Base-by-base conservation (phyloP, 345 rosid species). In the Corchorus olitorius region DNA sequence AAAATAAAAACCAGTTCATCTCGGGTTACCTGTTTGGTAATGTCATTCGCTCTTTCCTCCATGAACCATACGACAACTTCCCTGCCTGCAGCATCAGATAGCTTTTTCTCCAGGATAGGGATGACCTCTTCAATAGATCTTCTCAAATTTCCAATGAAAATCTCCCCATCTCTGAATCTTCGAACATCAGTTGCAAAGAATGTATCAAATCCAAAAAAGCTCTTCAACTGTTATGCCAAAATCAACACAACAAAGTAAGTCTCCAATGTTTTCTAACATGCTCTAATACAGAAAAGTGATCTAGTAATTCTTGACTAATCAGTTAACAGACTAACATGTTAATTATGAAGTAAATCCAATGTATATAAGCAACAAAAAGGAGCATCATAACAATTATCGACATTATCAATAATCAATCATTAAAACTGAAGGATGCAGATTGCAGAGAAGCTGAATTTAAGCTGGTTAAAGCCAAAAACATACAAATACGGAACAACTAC, bases 81-180 rank as follows among this genome's bases (percentile, higher is more conserved):
- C 52, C 91, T 90, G 17, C 92, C 97, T 0, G 95, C 97, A 2
- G 90, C 95, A 73, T 91, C 97, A 2, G 98, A 89, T 22, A 94
- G 83, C 83, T 93, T 94, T 65, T 86, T 87, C 88, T 94, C 98
- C 73, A 94, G 85, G 80, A 82, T 82, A 5, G 94, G 97, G 65
- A 91, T 89, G 64, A 88, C 97, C 60, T 94, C 97, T 15, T 90
- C 93, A 54, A 94, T 80, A 5, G 98, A 95, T 72, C 76, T 91
- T 72, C 94, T 82, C 73, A 94, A 86, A 80, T 93, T 94, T 58
- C 98, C 97, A 68, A 94, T 84, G 80, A 90, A 94, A 68, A 94
- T 91, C 1, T 97, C 98, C 8, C 98, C 98, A 87, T 93, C 98
- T 71, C 97, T 97, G 73, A 94, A 94, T 71, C 98, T 87, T 81